phyloP scores from a whole-genome alignment of 2,329 filamentous ascomycete species.

The Exophiala mesophila region DNA sequence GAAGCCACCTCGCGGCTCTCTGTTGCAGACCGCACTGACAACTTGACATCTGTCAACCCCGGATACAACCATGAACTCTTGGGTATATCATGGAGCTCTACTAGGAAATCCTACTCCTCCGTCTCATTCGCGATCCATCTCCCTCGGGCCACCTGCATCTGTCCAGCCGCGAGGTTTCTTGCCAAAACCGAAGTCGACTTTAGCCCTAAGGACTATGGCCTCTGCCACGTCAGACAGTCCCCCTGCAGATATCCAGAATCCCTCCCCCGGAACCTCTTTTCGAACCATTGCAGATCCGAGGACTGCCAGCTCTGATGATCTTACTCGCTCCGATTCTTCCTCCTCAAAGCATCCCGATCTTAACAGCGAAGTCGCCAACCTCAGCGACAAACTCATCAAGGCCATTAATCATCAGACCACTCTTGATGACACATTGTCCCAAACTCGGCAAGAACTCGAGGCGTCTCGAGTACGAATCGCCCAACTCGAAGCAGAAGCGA shows the following conservation, averaged over 20 bases:
- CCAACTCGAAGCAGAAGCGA: slow-evolving; percentile 63
- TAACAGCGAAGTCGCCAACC: slow-evolving; percentile 73
- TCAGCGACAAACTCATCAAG: slow-evolving; percentile 94
- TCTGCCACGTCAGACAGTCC: slow-evolving; percentile 27
- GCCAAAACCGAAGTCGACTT: slow-evolving; percentile 43
- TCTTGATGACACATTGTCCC: slow-evolving; percentile 81
- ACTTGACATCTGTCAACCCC: slow-evolving; percentile 1
- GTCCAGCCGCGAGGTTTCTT: slow-evolving; percentile 25
- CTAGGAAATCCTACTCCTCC: slow-evolving; percentile 15
- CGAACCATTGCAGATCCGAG: slow-evolving; percentile 44
- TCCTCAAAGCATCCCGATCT: slow-evolving; percentile 53
- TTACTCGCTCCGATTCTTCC: slow-evolving; percentile 34
- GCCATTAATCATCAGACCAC: slow-evolving; percentile 95
- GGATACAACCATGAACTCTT: slow-evolving; percentile 14
- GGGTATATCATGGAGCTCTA: slow-evolving; percentile 20
- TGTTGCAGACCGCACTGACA: background rate
- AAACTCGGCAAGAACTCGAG: slow-evolving; percentile 78
- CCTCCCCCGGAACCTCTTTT: slow-evolving; percentile 36
- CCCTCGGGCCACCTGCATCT: slow-evolving; percentile 18
- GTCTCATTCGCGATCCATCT: slow-evolving; percentile 20
- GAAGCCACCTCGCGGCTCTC: slow-evolving; percentile 2
- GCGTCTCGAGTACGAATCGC: slow-evolving; percentile 61
- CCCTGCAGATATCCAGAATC: slow-evolving; percentile 28
- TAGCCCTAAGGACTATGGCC: slow-evolving; percentile 36
- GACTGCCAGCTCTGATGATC: slow-evolving; percentile 33